Evolutionary conservation across 1,284 basidiomycete species (phyloP), one percentile per base, ranked within the genome.

Genomic region (Ganoderma leucocontextum): DNA sequence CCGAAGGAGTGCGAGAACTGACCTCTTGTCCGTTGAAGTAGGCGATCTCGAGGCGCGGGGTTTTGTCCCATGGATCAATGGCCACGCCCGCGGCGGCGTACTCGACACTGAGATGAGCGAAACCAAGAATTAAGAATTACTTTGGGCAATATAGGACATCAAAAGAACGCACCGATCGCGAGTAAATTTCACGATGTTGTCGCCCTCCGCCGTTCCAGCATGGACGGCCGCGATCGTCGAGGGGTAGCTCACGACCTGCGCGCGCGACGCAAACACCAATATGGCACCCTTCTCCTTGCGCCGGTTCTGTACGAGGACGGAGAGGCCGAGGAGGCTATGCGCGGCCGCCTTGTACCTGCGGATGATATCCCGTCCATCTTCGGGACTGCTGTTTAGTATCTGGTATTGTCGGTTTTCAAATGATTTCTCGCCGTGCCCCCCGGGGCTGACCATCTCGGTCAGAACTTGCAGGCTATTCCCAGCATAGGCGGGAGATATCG

Each of bases 271-370:
- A 25, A 58, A 70, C 10, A 70, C 39, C 7, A 68, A 53, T 22
- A 71, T 55, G 35, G 64, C 41, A 1, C 17, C 29, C 39, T 64
- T 66, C 12, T 71, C 70, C 52, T 68, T 71, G 44, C 66, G 66
- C 33, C 70, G 66, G 53, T 71, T 71, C 38, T 71, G 70, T 22
- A 71, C 67, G 47, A 71, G 62, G 6, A 71, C 64, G n/a, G 53
- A 38, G 58, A 71, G 62, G 22, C 47, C 41, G 38, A 71, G 39
- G 6, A 68, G 60, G 49, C 60, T 71, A 12, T 57, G 58, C 12
- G 62, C 55, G 3, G 67, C 35, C 4, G 70, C 67, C 22, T 65
- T 71, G 65, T 68, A 49, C 12, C 7, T 62, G 62, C 67, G 64
- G n/a, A 71, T 62, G 17, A 39, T 64, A 10, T 55, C 38, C n/a